Conservation (phyloP, 2,329 filamentous ascomycete species). For the Lojkania enalia region DNA sequence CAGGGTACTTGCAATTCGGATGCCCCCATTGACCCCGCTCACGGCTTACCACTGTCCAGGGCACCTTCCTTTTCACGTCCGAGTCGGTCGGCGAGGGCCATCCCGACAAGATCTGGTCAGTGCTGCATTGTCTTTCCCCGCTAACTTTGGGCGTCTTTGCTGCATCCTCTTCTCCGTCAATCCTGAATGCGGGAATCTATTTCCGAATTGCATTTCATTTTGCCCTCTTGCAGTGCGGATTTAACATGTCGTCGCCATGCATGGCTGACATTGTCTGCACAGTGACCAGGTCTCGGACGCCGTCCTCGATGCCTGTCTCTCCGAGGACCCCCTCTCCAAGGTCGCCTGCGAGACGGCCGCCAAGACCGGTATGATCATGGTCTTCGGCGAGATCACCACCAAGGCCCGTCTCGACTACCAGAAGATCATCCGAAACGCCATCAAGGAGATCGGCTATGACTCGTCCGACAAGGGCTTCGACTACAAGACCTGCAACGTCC, state of each 20-base stretch:
- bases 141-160: not conserved
- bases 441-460: conserved; percentile 99
- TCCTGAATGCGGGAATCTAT: conserved; percentile 4
- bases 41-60: conserved; percentile 28
- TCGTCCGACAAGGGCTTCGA: conserved; percentile 97
- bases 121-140: conserved; percentile 10
- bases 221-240: not conserved
- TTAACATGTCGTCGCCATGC: not conserved
- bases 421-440: conserved; percentile 88
- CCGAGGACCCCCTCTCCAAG: conserved; percentile 95
- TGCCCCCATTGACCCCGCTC: conserved; percentile 12
- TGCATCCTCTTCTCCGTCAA: too few relatives aligned
- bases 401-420: conserved; percentile 97
- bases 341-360: conserved; percentile 98
- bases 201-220: conserved; percentile 3
- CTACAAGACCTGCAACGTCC: conserved; percentile 99
- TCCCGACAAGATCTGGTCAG: conserved; percentile 88
- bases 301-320: conserved; percentile 95
- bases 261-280: conserved; percentile 19
- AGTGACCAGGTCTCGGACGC: conserved; percentile 97
- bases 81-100: conserved; percentile 62
- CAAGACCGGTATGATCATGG: conserved; percentile 99
- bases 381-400: conserved; percentile 83
- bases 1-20: conserved; percentile 26
- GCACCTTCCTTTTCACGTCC: conserved; percentile 54